Evolutionary conservation across 2,329 filamentous ascomycete genomes (phyloP).

Genomic region (Fusarium penzigii): DNA sequence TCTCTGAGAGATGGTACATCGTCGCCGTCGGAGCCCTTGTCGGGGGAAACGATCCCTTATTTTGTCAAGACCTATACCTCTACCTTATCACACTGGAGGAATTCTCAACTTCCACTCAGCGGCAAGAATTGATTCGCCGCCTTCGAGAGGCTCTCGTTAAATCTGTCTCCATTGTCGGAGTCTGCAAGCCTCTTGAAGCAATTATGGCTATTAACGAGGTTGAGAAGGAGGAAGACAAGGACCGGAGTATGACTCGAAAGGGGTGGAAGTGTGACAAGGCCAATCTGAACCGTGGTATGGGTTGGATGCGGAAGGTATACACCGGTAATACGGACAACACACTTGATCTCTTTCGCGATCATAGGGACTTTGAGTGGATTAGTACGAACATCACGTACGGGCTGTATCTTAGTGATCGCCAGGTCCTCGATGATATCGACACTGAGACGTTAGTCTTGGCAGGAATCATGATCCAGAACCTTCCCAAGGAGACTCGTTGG

Average conservation of each 20-base stretch:
- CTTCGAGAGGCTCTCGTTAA: constrained; percentile 61
- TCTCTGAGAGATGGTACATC: constrained; percentile 15
- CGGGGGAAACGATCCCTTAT: constrained; percentile 14
- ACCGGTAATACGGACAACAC: constrained; percentile 42
- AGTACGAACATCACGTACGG: constrained; percentile 57
- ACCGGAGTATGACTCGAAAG: constrained; percentile 53
- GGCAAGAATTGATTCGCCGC: constrained; percentile 50
- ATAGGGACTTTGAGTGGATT: constrained; percentile 47
- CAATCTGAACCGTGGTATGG: constrained; percentile 52
- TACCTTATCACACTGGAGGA: constrained; percentile 30
- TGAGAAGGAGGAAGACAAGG: constrained; percentile 54
- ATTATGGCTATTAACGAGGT: constrained; percentile 53
- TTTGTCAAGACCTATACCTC: constrained; percentile 5
- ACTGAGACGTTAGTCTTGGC: constrained; percentile 55
- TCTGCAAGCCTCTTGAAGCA: constrained; percentile 61
- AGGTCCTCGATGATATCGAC: constrained; percentile 51
- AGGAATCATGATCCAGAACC: constrained; percentile 58
- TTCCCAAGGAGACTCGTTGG: constrained; percentile 52
- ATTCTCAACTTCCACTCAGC: constrained; percentile 41
- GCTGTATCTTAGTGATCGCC: constrained; percentile 55
- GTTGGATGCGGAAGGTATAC: constrained; percentile 59
- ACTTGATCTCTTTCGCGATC: constrained; percentile 34
- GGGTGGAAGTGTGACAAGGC: constrained; percentile 58
- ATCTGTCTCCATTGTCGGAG: constrained; percentile 54
- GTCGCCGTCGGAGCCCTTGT: constrained; percentile 8